These are phyloP conservation scores for Moesziomyces parantarcticus DNA, from an alignment of 1,284 basidiomycete genomes.

Conservation along the genomic window DNA sequence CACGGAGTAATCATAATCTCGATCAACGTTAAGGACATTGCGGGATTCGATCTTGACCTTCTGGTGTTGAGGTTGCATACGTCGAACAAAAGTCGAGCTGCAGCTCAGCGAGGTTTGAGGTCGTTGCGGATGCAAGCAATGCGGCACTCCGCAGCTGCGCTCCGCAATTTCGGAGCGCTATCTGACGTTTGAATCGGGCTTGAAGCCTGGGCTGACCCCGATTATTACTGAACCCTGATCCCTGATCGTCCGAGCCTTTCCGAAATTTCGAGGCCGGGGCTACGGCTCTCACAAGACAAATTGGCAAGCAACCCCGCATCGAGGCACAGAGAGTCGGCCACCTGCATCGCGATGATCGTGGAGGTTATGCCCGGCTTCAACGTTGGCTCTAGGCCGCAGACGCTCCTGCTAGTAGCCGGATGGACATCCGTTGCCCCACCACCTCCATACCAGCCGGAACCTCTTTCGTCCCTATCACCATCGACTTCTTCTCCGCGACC, in stretches of 20 bases:
- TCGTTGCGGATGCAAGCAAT: too few relatives aligned
- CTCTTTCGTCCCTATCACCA: not conserved
- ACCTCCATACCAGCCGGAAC: not conserved
- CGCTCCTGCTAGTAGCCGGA: not conserved
- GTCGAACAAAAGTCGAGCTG: too few relatives aligned
- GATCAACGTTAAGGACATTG: too few relatives aligned
- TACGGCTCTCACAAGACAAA: constrained; percentile 3
- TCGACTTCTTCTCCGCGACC: not conserved
- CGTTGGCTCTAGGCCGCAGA: not conserved
- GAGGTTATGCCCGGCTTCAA: not conserved
- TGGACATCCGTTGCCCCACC: not conserved
- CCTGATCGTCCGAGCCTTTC: not conserved
- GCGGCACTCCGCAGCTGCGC: too few relatives aligned
- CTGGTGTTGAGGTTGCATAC: too few relatives aligned
- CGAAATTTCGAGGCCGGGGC: not conserved
- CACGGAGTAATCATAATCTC: too few relatives aligned
- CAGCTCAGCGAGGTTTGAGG: too few relatives aligned
- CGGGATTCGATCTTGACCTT: too few relatives aligned
- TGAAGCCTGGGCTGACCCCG: too few relatives aligned
- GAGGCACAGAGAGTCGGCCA: not conserved
- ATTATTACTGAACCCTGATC: not conserved
- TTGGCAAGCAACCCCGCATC: not conserved
- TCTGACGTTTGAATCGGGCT: too few relatives aligned
- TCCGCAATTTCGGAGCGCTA: too few relatives aligned
- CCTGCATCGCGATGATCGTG: not conserved